Percentiles rank a stretch among this genome's conserved stretches.
Evolutionary conservation across 2,329 filamentous ascomycete genomes (phyloP).

Genomic region (Chaetomium sp.): DNA sequence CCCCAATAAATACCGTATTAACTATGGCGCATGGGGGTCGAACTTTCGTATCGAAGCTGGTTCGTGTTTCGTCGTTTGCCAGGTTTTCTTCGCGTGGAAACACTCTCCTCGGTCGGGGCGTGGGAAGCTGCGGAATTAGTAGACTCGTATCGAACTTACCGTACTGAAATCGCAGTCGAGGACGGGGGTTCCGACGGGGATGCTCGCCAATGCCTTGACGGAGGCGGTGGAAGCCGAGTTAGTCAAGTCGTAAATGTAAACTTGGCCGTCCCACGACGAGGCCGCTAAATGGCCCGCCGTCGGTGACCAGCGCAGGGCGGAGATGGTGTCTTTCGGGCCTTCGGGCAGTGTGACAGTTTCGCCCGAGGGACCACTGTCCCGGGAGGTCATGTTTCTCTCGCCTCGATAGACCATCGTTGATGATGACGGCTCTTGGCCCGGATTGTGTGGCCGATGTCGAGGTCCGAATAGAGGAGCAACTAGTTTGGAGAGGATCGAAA

Average conservation of each 20-base stretch:
- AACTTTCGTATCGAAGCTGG: conserved; percentile 18
- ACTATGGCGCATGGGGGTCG: background rate
- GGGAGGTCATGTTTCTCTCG: background rate
- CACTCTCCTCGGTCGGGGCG: conserved; percentile 19
- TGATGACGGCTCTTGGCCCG: background rate
- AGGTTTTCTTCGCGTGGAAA: background rate
- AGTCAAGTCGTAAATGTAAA: conserved; percentile 32
- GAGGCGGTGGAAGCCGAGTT: conserved; percentile 18
- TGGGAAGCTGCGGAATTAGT: conserved; percentile 24
- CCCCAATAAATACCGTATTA: background rate
- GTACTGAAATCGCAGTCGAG: conserved; percentile 33
- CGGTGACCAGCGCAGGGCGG: conserved; percentile 32
- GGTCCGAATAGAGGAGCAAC: no score
- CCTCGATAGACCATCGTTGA: conserved; percentile 8
- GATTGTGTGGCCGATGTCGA: background rate
- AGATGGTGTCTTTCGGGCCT: conserved; percentile 31
- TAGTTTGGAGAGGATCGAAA: no score
- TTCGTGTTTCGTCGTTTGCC: conserved; percentile 15
- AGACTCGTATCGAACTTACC: conserved; percentile 29
- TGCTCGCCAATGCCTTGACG: conserved; percentile 22
- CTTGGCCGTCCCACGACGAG: conserved; percentile 32
- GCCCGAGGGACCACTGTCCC: background rate
- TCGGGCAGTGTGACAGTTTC: conserved; percentile 24
- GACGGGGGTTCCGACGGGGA: conserved; percentile 26
- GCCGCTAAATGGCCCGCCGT: conserved; percentile 29